Evolutionary conservation across 805 yeast species (phyloP).

Genomic region (Suhomyces prunicola): DNA sequence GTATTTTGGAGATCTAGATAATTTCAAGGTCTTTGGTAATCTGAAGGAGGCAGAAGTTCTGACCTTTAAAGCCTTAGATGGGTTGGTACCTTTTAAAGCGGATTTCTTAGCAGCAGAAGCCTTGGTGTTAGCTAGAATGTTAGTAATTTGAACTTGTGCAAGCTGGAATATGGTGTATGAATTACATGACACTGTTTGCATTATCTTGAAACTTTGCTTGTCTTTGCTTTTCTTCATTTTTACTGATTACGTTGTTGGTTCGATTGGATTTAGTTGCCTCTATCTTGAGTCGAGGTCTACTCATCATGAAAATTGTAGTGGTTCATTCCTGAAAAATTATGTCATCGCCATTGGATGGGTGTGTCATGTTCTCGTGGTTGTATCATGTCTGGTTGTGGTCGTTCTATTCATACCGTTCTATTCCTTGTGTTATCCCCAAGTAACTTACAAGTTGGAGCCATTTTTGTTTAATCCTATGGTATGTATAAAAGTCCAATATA

Average conservation of each 20-base stretch:
- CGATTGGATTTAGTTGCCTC: not conserved
- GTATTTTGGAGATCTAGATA: constrained; percentile 93
- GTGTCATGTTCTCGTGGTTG: not conserved
- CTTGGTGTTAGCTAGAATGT: constrained; percentile 53
- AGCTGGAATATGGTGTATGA: not conserved
- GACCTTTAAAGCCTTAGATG: constrained; percentile 85
- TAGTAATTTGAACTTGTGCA: constrained; percentile 16
- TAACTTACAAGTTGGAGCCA: constrained; percentile 26
- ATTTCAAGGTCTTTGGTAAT: constrained; percentile 94
- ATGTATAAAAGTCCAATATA: constrained; percentile 2
- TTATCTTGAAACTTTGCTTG: too few species aligned
- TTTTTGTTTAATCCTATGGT: constrained; percentile 14
- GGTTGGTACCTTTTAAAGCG: constrained; percentile 95
- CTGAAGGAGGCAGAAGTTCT: constrained; percentile 95
- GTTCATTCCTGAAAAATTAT: not conserved
- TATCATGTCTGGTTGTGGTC: too few species aligned
- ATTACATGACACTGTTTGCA: not conserved
- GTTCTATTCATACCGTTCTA: not conserved
- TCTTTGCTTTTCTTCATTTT: too few species aligned
- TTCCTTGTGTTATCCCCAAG: constrained; percentile 5
- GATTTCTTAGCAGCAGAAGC: constrained; percentile 99
- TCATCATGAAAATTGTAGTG: not conserved
- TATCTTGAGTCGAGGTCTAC: not conserved
- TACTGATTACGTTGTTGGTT: not conserved
- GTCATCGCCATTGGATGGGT: not conserved